Base-by-base conservation (phyloP, 495 filamentous ascomycete genomes). In the Aspergillus indologenus region DNA sequence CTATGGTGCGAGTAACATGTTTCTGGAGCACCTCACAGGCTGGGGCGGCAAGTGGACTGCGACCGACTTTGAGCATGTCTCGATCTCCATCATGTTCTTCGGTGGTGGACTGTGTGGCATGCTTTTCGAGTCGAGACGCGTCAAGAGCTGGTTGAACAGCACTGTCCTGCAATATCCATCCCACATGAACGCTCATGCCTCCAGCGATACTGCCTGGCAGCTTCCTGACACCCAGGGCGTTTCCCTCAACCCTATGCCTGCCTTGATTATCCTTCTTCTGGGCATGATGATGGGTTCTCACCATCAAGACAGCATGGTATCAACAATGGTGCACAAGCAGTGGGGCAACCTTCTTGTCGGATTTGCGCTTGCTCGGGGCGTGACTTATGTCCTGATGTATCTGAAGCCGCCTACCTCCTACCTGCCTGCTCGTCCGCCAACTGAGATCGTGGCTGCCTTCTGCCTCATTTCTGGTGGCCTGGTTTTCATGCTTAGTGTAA, bases 231-330 rank as follows among this genome's bases (percentile, higher is more conserved):
- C 84, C 6, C 92, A 96, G 71, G 67, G 74, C 14, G 84, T 90
- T 58, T 87, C 94, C 6, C 81, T 93, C 68, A 98, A 98, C 72
- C 94, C 93, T 0, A 83, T 98, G 62, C 94, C 94, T 0, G 90
- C 85, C 6, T 79, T 98, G 12, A 82, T 96, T 34, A 91, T 97
- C 58, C 73, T 96, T 44, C 79, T 96, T 2, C 75, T 96, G 1
- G 94, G 94, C 34, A 80, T 91, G 68, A 92, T 96, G 90, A 98
- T 98, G 92, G 87, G 87, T 63, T 88, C 87, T 17, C 94, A 98
- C 71, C 90, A 92, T 59, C 94, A 98, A 69, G 66, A 75, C 11
- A 91, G 85, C 53, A 89, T 90, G 87, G 77, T 91, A 19, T 93
- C 91, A 17, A 90, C 87, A 59, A 96, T 92, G 90, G 82, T 98